A percentile compares a stretch with the other conserved stretches of the same genome.
These are phyloP conservation scores for Moricandia arvensis DNA, from an alignment of 345 rosid genomes.

Conservation along the genomic window DNA sequence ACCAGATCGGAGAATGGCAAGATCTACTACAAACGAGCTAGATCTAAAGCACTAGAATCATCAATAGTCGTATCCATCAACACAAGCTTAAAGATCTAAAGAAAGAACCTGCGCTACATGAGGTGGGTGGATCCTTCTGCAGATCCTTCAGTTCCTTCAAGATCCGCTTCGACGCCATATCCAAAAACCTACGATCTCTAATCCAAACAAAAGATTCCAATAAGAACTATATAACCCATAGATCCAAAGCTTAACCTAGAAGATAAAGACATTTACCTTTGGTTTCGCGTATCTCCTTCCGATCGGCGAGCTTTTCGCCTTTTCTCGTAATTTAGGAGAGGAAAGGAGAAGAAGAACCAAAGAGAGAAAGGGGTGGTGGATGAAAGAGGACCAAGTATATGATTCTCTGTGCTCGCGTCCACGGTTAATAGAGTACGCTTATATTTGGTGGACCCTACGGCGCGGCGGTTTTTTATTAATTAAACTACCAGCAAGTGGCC, in stretches of 20 bases:
- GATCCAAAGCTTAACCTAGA: constrained; percentile 4
- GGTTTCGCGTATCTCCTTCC: not conserved
- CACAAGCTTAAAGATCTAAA: not conserved
- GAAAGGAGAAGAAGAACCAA: not conserved
- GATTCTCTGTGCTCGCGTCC: constrained; percentile 33
- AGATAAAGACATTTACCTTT: constrained; percentile 8
- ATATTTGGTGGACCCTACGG: too few species aligned
- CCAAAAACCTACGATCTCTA: constrained; percentile 39
- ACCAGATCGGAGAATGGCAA: not conserved
- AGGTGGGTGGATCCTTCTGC: constrained; percentile 80
- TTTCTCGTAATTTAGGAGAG: not conserved
- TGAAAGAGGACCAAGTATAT: constrained; percentile 3
- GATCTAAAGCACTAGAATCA: not conserved
- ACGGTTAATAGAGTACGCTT: constrained; percentile 18
- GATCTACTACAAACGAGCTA: not conserved
- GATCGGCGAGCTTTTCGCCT: constrained; percentile 25
- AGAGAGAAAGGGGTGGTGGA: constrained; percentile 21
- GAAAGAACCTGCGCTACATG: constrained; percentile 63
- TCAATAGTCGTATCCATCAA: not conserved
- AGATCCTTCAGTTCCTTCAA: constrained; percentile 83
- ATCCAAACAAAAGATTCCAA: not conserved
- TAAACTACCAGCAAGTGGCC: constrained; percentile 1
- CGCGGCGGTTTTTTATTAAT: not conserved
- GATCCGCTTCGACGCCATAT: constrained; percentile 85
- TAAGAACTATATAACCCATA: not conserved